Percentiles rank a stretch among this genome's conserved stretches.
These are phyloP conservation scores for Lobulomyces angularis DNA, from an alignment of 192 early-diverging fungal genomes.

Conservation along the genomic window DNA sequence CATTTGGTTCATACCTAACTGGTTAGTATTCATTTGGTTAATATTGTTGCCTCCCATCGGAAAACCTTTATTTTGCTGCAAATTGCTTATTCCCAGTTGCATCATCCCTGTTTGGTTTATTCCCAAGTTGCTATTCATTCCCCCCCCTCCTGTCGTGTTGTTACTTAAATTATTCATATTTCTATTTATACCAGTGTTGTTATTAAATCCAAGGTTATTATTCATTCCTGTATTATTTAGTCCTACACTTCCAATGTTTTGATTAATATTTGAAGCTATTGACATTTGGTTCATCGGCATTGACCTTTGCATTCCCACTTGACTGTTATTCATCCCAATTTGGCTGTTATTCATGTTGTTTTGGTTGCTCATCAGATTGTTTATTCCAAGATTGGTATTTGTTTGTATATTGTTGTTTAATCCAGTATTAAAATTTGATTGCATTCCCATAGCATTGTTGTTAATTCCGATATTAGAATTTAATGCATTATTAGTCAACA, in stretches of 20 bases:
- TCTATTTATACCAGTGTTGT: not conserved
- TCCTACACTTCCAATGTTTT: not conserved
- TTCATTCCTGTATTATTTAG: not conserved
- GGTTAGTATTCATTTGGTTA: not conserved
- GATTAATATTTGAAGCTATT: not conserved
- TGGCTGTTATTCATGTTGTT: not conserved
- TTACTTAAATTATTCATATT: not conserved
- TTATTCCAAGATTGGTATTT: not conserved
- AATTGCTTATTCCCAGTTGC: not conserved
- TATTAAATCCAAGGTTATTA: not conserved
- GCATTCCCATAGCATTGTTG: too few relatives aligned
- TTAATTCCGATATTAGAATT: too few relatives aligned
- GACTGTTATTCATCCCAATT: not conserved
- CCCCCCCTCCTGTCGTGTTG: not conserved
- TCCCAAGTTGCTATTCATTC: not conserved
- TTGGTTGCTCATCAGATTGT: not conserved
- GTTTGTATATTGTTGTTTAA: not conserved
- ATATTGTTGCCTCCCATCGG: not conserved
- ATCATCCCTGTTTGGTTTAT: not conserved
- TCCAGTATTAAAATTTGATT: too few relatives aligned
- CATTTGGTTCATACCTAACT: constrained; percentile 11
- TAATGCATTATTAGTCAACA: too few relatives aligned
- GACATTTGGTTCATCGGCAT: not conserved
- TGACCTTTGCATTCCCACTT: not conserved
- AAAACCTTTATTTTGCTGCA: not conserved